Conservation (phyloP, 1,284 basidiomycete species). For the Sphagnurus paluster region DNA sequence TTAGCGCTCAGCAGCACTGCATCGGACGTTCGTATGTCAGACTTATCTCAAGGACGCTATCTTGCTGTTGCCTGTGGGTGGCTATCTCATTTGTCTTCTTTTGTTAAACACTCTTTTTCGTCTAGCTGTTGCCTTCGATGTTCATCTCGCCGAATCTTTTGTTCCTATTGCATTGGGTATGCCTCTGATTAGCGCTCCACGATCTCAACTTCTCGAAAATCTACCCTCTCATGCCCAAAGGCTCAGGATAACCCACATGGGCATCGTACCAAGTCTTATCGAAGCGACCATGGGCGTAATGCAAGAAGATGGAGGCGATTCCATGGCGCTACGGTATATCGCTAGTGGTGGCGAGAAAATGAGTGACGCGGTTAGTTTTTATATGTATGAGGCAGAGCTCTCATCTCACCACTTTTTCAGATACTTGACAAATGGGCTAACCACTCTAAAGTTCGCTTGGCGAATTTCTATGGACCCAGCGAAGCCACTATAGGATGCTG, state of each 20-base stretch:
- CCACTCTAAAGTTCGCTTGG: slow-evolving; percentile 43
- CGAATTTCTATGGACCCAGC: slow-evolving; percentile 52
- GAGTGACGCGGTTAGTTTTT: slow-evolving; percentile 44
- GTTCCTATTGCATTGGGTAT: slow-evolving; percentile 46
- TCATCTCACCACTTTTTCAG: slow-evolving; percentile 24
- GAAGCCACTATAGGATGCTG: slow-evolving; percentile 52
- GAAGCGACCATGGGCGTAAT: slow-evolving; percentile 49
- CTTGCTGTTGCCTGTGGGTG: slow-evolving; percentile 45
- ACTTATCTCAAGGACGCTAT: slow-evolving; percentile 37
- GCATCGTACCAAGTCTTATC: slow-evolving; percentile 54
- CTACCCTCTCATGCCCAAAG: slow-evolving; percentile 42
- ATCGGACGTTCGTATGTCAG: slow-evolving; percentile 35
- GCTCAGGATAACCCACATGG: slow-evolving; percentile 52
- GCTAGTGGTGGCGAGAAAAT: slow-evolving; percentile 56
- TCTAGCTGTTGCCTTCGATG: slow-evolving; percentile 49
- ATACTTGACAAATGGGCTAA: slow-evolving; percentile 53
- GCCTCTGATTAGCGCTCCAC: slow-evolving; percentile 43
- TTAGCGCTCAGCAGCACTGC: slow-evolving; percentile 40
- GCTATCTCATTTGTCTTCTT: neutral
- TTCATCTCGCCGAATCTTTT: slow-evolving; percentile 49
- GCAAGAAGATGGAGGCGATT: slow-evolving; percentile 22
- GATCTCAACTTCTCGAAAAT: slow-evolving; percentile 47
- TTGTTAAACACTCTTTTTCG: slow-evolving; percentile 1
- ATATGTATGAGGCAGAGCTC: neutral
- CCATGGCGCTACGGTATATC: slow-evolving; percentile 43